Conservation (phyloP, 1,284 basidiomycete species). For the Earliella scabrosa region DNA sequence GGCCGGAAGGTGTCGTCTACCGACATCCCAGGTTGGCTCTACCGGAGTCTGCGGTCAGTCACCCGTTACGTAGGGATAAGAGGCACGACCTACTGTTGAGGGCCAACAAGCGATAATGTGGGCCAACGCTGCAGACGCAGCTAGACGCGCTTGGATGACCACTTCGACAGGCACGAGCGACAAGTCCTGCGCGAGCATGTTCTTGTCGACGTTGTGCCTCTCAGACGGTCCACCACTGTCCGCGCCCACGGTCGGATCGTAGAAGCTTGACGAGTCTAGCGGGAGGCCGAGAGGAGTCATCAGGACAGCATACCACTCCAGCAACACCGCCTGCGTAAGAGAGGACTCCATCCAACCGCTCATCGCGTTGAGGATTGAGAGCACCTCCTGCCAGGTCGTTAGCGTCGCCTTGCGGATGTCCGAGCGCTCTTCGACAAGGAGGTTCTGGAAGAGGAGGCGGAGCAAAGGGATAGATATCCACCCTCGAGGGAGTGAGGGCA, state of each 20-base stretch:
- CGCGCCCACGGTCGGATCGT: conserved; percentile 56
- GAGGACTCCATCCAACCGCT: conserved; percentile 55
- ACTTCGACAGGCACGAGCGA: conserved; percentile 83
- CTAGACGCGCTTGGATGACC: conserved; percentile 83
- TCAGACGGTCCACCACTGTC: conserved; percentile 54
- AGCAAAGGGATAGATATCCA: conserved; percentile 87
- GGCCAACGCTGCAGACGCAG: conserved; percentile 83
- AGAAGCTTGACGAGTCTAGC: conserved; percentile 78
- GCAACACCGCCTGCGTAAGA: conserved; percentile 56
- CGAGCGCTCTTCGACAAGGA: conserved; percentile 88
- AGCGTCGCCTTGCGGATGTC: conserved; percentile 86
- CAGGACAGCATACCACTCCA: conserved; percentile 87
- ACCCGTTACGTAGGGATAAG: not conserved
- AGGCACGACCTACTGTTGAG: conserved; percentile 45
- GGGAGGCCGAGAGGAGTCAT: conserved; percentile 92
- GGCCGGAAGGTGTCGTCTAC: conserved; percentile 70
- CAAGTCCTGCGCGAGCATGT: conserved; percentile 92
- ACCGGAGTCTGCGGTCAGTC: not conserved
- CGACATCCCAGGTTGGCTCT: conserved; percentile 20
- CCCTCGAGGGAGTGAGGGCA: conserved; percentile 74
- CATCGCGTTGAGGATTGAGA: conserved; percentile 56
- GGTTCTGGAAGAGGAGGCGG: conserved; percentile 91
- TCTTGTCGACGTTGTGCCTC: conserved; percentile 95
- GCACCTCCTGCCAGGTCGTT: conserved; percentile 78
- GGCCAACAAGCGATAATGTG: conserved; percentile 75